Base-by-base conservation (phyloP, 2,329 filamentous ascomycete species). In the Cladosporium oxysporum region DNA sequence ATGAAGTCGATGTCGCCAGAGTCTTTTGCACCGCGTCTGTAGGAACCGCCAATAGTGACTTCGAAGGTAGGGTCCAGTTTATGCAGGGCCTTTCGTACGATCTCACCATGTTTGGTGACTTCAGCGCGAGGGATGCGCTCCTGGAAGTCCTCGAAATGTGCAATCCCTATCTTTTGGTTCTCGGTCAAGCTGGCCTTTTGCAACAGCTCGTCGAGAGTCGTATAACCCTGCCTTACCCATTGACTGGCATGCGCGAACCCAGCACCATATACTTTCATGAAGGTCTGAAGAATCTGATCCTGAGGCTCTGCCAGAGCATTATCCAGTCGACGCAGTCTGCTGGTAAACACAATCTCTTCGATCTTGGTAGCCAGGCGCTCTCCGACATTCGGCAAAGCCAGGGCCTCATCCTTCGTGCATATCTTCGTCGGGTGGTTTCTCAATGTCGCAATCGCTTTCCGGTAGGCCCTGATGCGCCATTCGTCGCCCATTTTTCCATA, bases 1-100 rank as follows among this genome's bases (percentile, higher is more conserved):
- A 98, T 87, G 49, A 94, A 83, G 76, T 97, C 94, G 65, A 97
- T 90, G 74, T 97, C 94, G 3, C 91, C 88, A 7, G 88, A 95
- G 61, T 85, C 85, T 33, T 84, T 77, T 4, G 91, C 86, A 21
- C 94, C 93, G 33, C 94, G 87, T 28, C 94, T 87, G 75, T 96
- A 97, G 66, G 91, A 96, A 0, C 94, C 94, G 55, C 90, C 89
- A 58, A 96, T 85, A 58, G 92, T 90, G 66, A 92, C 80, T 75
- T 92, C 83, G 65, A 93, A 87, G 0, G 77, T 75, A 0, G 82
- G 75, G 72, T 96, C 91, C 28, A 93, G 81, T 8, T 75, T 73
- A 6, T 80, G 78, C 0, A 92, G 85, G 0, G 85, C 83, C 8
- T 79, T 78, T 59, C 81, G 84, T 18, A 97, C 90, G 52, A 90